Evolutionary conservation across 306 rosid species (phyloP).

Genomic region (Sindora glabra): DNA sequence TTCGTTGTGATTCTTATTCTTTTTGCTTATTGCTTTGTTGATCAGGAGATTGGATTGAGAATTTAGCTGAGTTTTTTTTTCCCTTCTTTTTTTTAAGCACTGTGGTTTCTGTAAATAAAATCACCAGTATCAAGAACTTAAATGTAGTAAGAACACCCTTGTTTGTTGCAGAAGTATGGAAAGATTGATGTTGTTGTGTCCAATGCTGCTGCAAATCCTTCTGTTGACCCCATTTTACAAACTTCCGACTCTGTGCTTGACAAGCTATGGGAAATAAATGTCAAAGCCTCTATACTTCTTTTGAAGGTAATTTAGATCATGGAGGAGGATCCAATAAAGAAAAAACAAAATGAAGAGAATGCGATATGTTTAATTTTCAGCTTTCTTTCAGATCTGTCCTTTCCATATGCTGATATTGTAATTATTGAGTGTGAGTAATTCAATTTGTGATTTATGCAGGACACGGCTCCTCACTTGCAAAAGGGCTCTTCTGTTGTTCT

Average conservation of each 20-base stretch:
- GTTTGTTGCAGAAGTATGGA: conserved; percentile 72
- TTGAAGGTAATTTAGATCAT: conserved; percentile 47
- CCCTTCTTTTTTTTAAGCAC: no score
- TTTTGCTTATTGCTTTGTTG: neutral
- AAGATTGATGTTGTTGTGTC: conserved; percentile 84
- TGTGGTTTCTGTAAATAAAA: neutral
- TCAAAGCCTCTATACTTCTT: conserved; percentile 87
- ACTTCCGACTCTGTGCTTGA: conserved; percentile 69
- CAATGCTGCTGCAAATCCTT: conserved; percentile 93
- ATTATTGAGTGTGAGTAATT: neutral
- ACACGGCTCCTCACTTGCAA: conserved; percentile 62
- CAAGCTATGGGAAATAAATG: conserved; percentile 95
- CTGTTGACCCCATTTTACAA: conserved; percentile 53
- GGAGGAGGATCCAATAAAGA: neutral
- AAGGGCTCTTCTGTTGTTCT: conserved; percentile 78
- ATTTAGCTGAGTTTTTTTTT: neutral
- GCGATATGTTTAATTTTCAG: neutral
- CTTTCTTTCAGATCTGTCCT: neutral
- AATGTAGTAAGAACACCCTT: conserved; percentile 8
- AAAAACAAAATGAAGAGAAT: neutral
- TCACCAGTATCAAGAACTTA: neutral
- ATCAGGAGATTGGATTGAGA: neutral
- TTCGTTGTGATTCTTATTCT: neutral
- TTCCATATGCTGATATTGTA: neutral
- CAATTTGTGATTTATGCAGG: conserved; percentile 37